Base-by-base conservation (phyloP, 352 stramenopile species). In the Globisporangium echinulatum region DNA sequence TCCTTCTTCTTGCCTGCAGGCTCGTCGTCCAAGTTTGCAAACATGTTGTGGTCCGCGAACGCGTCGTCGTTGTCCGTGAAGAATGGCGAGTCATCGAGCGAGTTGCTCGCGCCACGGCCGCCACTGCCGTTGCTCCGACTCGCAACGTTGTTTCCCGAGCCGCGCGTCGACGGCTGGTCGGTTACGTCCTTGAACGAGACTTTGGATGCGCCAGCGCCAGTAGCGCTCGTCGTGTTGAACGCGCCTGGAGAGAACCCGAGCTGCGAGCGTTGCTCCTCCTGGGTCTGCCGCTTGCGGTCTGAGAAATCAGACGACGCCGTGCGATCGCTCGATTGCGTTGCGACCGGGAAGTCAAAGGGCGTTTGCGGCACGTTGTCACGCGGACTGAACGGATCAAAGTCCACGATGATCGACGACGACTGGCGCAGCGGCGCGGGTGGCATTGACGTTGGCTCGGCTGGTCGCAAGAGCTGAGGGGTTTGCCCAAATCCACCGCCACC, bases 321-420 rank as follows among this genome's bases (percentile, higher is more conserved):
- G 15, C 61, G 61, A 38, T 68, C 59, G 5, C 37, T 56, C 4
- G 52, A n/a, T 4, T 49, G 52, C 1, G 39, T 49, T 5, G 17
- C 38, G 19, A 25, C 25, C 2, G 67, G 64, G 50, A 82, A 79
- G 53, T 72, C 64, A 57, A 87, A 85, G 0, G 74, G 79, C 15
- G 68, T 69, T 5, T 62, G 75, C 14, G 82, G 79, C 11, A 74
- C 88, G 15, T 69, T 69, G 15, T 72, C 74, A 38, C 76, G 77
- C 5, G 75, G 77, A 61, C 79, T 86, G 64, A 88, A 91, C 3
- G 81, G 79, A 40, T 89, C 81, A 68, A 91, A 89, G 56, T 91
- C 79, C 10, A 82, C 59, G 44, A 91, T 74, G 4, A 70, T 91
- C 17, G 78, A 72, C 40, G 62, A 62, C 68, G 72, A 67, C 40